These are phyloP conservation scores for Filobasidium uniguttulatum DNA, from an alignment of 1,284 basidiomycete species.

Conservation along the genomic window DNA sequence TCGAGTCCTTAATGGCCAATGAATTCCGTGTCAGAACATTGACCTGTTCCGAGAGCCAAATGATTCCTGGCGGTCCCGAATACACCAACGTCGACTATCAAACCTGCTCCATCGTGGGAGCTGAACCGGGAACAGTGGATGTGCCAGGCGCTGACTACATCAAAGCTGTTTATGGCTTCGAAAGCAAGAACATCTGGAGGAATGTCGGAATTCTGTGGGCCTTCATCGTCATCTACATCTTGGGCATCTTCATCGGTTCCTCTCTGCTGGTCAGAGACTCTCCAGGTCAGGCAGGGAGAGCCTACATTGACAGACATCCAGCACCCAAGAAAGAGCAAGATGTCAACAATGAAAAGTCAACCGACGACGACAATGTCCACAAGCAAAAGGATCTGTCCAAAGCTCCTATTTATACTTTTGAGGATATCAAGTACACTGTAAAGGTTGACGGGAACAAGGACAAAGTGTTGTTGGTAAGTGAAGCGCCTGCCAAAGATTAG, in stretches of 20 bases:
- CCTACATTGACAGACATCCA: not conserved
- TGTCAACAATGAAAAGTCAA: not conserved
- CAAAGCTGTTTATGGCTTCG: not conserved
- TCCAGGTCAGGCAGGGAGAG: not conserved
- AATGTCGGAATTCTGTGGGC: conserved; percentile 13
- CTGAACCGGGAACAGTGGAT: not conserved
- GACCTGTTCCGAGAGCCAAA: conserved; percentile 18
- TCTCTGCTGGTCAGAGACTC: no score
- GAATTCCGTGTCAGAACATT: conserved; percentile 29
- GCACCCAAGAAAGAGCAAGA: no score
- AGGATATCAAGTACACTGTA: conserved; percentile 39
- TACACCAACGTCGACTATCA: not conserved
- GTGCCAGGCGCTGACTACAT: not conserved
- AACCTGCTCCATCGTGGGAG: not conserved
- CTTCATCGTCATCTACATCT: not conserved
- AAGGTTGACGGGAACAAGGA: conserved; percentile 34
- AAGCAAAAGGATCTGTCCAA: not conserved
- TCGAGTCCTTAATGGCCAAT: conserved; percentile 33
- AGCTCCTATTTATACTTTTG: conserved; percentile 36
- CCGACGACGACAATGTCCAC: not conserved
- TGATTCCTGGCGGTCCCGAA: conserved; percentile 8
- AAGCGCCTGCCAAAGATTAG: no score
- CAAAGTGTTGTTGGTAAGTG: no score
- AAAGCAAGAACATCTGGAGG: conserved; percentile 1
- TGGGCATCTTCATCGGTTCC: no score